Evolutionary conservation across 2,329 filamentous ascomycete species (phyloP), one percentile per base, ranked within the genome.

Genomic region (Aureobasidium sp.): DNA sequence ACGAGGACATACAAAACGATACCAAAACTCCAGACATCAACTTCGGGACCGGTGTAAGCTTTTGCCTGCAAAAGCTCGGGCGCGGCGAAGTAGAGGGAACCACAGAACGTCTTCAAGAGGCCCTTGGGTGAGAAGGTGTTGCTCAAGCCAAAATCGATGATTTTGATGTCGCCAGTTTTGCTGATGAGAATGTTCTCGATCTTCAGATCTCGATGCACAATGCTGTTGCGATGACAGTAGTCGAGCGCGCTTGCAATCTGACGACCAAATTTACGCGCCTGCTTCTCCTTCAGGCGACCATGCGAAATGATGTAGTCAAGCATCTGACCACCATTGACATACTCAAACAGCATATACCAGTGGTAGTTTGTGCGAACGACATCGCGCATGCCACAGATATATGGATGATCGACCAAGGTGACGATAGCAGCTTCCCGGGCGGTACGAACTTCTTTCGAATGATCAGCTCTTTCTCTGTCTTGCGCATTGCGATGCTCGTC

Each of bases 291-390:
- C 66, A 99, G 80, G 71, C 95, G 90, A 63, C 93, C 94, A 71
- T 99, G 94, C 3, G 92, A 97, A 72, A 99, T 99, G 74, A 99
- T 99, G 77, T 97, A 99, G 78, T 99, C 94, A 65, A 99, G 86
- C 94, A 99, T 97, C 77, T 99, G 94, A 20, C 94, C 94, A 52
- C 94, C 94, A 72, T 99, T 97, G 75, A 99, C 94, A 74, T 94
- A 97, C 78, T 99, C 94, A 72, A 96, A 99, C 57, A 99, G 86
- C 94, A 99, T 99, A 77, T 99, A 99, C 94, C 94, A 99, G 76
- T 99, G 94, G 74, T 97, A 94, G 71, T 94, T 93, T 56, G 94
- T 97, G 63, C 92, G 88, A 62, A 97, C 89, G 29, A 97, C 91
- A 77, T 99, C 94, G 67, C 91, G 87, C 83, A 99, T 89, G 63